Evolutionary conservation across 2,329 filamentous ascomycete genomes (phyloP).

Genomic region (Aspergillus quadricinctus): DNA sequence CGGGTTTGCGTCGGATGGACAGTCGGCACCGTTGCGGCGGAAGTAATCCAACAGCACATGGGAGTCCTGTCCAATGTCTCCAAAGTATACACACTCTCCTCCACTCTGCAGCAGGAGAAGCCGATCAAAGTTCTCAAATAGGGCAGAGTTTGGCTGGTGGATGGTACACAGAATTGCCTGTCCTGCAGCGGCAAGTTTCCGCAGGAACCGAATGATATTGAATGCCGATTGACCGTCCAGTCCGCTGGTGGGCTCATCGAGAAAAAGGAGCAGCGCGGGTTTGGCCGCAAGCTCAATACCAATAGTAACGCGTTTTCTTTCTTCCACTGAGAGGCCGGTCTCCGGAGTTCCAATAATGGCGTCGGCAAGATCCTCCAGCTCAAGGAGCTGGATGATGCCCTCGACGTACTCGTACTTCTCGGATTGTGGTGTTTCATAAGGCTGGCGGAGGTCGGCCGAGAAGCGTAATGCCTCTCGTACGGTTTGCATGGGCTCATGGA

Average conservation of each 20-base stretch:
- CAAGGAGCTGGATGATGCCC: slow-evolving; percentile 58
- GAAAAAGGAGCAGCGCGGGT: slow-evolving; percentile 60
- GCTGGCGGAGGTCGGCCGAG: slow-evolving; percentile 59
- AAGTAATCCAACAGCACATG: slow-evolving; percentile 61
- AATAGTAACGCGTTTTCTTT: slow-evolving; percentile 64
- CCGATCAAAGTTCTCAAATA: slow-evolving; percentile 66
- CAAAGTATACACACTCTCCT: slow-evolving; percentile 66
- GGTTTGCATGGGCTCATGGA: slow-evolving; percentile 61
- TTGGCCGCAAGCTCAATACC: slow-evolving; percentile 66
- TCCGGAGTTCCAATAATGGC: slow-evolving; percentile 49
- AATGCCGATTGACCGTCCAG: slow-evolving; percentile 63
- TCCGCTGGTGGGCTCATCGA: slow-evolving; percentile 66
- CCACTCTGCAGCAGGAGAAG: slow-evolving; percentile 60
- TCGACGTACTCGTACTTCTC: slow-evolving; percentile 62
- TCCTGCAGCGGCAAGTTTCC: slow-evolving; percentile 58
- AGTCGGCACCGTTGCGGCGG: slow-evolving; percentile 57
- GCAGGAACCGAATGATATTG: slow-evolving; percentile 60
- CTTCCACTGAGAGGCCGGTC: slow-evolving; percentile 54
- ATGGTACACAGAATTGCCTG: slow-evolving; percentile 67
- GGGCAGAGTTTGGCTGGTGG: slow-evolving; percentile 61
- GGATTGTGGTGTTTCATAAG: slow-evolving; percentile 43
- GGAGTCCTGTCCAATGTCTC: slow-evolving; percentile 59
- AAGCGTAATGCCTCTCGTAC: slow-evolving; percentile 63
- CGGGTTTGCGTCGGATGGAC: slow-evolving; percentile 56
- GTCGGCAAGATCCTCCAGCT: slow-evolving; percentile 59